Evolutionary conservation across 768 basidiomycete species (phyloP).

Genomic region (Ramaria rubella): DNA sequence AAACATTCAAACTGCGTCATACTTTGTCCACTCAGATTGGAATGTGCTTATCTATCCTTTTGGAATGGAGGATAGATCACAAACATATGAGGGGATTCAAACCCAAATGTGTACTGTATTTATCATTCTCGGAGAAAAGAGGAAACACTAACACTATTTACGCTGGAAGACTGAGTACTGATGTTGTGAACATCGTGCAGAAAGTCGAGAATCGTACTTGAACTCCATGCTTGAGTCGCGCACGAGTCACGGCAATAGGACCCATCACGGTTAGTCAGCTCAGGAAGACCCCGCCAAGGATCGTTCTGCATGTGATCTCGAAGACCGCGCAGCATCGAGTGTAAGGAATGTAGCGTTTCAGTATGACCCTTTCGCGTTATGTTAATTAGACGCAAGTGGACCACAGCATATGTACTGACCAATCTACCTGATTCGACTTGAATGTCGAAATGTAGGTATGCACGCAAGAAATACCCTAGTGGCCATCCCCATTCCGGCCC

Average conservation of each 20-base stretch:
- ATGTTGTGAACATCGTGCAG: constrained; percentile 62
- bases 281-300: constrained; percentile 91
- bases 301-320: constrained; percentile 72
- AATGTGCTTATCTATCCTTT: background rate
- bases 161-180: too few relatives aligned
- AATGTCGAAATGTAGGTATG: constrained; percentile 85
- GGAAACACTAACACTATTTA: too few relatives aligned
- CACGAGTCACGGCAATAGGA: constrained; percentile 83
- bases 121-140: too few relatives aligned
- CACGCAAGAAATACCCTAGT: constrained; percentile 89
- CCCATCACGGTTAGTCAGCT: constrained; percentile 84
- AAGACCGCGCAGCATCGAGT: constrained; percentile 61
- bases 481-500: constrained; percentile 97
- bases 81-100: too few relatives aligned
- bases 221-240: constrained; percentile 93
- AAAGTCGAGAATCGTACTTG: constrained; percentile 87
- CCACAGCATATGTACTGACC: constrained; percentile 36
- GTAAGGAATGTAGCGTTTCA: constrained; percentile 74
- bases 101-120: too few relatives aligned
- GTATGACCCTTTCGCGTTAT: constrained; percentile 46
- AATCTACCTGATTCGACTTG: constrained; percentile 58
- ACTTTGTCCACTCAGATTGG: background rate
- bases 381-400: background rate
- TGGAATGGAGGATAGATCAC: too few relatives aligned
- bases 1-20: background rate